A percentile compares a stretch with the other conserved stretches of the same genome.
These are phyloP conservation scores for Pseudohalonectria lignicola DNA, from an alignment of 2,329 filamentous ascomycete species.

Conservation along the genomic window DNA sequence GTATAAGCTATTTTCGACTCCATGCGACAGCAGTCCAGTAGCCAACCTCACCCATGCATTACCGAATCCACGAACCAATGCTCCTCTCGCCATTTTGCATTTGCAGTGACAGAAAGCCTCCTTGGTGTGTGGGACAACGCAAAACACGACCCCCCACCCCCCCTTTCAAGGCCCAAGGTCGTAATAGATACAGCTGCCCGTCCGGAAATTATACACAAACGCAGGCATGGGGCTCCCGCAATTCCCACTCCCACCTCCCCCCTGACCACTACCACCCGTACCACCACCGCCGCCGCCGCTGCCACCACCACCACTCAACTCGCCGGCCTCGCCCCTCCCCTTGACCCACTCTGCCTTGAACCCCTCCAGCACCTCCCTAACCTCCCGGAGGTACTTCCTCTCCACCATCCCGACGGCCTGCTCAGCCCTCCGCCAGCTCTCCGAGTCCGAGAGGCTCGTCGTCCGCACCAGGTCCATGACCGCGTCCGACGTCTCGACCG, in stretches of 20 bases:
- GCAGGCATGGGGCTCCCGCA: conserved; percentile 45
- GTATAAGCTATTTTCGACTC: no score
- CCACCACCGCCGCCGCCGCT: conserved; percentile 21
- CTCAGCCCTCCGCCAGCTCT: conserved; percentile 74
- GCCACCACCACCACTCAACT: conserved; percentile 45
- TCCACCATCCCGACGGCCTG: conserved; percentile 68
- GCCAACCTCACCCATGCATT: no score
- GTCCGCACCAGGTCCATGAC: conserved; percentile 66
- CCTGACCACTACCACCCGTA: background rate
- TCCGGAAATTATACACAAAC: conserved; percentile 88
- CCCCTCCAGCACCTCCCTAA: conserved; percentile 62
- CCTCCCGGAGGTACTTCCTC: conserved; percentile 70
- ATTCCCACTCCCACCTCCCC: background rate
- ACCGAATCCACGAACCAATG: no score
- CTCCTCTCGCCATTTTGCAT: no score
- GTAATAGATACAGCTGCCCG: conserved; percentile 75
- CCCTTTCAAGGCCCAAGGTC: conserved; percentile 46
- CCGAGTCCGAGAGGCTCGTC: conserved; percentile 66
- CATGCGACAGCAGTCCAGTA: no score
- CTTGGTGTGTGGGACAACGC: no score
- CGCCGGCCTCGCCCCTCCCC: no score
- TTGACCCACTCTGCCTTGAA: conserved; percentile 32
- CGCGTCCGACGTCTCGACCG: conserved; percentile 79
- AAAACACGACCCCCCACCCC: background rate
- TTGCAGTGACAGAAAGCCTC: no score